Evolutionary conservation across 2,329 filamentous ascomycete genomes (phyloP), one percentile per base, ranked within the genome.

Genomic region (Monosporascus sp.): DNA sequence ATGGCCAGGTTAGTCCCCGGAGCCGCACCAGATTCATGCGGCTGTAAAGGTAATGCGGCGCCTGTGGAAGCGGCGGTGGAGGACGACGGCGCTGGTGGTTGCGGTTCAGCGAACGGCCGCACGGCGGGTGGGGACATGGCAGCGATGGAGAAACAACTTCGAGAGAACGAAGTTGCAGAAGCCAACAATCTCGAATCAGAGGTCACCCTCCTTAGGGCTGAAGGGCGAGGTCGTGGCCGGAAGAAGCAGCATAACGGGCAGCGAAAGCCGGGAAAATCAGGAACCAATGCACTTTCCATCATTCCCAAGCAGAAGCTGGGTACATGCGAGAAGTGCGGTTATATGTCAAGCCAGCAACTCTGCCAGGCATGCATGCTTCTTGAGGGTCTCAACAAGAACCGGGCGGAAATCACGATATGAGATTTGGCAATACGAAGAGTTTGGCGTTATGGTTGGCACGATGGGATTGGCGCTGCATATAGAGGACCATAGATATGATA

Each of bases 281-380:
- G 50, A 17, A 58, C 52, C 16, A 57, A 52, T 20, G 63, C 58
- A 38, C 65, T 69, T 40, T 62, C 61, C 59, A 67, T 63, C 60
- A 68, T 64, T 11, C 73, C 79, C n/a, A 80, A 83, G 64, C 90
- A 93, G 69, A 85, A 86, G 16, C 81, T 97, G 61, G 90, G 93
- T 2, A 86, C 85, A 59, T 99, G 94, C 66, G 83, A 87, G 65
- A 86, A 84, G 50, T 99, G 94, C 63, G 94, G 94, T 16, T 99
- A 97, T 69, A 88, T 99, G 71, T 96, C 94, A 2, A 97, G 92
- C 63, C 94, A 99, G 71, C 82, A 84, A 31, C 83, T 97, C 40
- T 99, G 94, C 73, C 96, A 99, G 72, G 94, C 94, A 0, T 99
- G 94, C 69, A 87, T 86, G 57, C 76, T 99, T 45, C 80, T 99